phyloP scores from a whole-genome alignment of 345 rosid species.

The Aquilaria yunnanensis region DNA sequence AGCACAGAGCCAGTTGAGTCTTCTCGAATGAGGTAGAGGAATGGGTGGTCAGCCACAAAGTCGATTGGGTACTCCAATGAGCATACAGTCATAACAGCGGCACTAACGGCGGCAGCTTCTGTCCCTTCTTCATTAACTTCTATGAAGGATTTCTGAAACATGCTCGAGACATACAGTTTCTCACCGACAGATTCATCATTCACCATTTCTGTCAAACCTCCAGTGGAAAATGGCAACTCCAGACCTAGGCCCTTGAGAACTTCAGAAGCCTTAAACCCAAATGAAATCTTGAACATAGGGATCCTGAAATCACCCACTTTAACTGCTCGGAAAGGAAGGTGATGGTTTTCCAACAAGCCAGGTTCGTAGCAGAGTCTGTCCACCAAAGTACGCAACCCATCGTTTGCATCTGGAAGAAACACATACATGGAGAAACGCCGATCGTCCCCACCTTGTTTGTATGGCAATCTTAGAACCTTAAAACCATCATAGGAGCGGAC shows the following conservation, averaged over 20 bases:
- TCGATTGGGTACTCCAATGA: conserved; percentile 21
- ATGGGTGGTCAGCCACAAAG: conserved; percentile 67
- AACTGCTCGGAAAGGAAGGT: neutral
- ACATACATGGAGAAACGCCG: conserved; percentile 21
- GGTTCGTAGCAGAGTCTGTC: conserved; percentile 11
- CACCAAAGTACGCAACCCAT: conserved; percentile 13
- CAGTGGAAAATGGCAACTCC: conserved; percentile 9
- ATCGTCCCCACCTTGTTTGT: conserved; percentile 15
- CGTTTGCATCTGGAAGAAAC: conserved; percentile 21
- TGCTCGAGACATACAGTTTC: conserved; percentile 5
- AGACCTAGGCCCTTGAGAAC: conserved; percentile 19
- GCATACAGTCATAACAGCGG: neutral
- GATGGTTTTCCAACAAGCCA: conserved; percentile 8
- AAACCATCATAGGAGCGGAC: conserved; percentile 16
- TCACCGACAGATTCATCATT: conserved; percentile 1
- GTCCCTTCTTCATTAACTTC: conserved; percentile 37
- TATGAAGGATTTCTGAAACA: conserved; percentile 28
- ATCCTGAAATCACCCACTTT: conserved; percentile 18
- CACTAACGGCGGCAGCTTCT: conserved; percentile 25
- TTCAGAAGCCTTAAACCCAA: conserved; percentile 21
- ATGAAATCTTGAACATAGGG: conserved; percentile 23
- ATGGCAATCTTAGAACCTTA: conserved; percentile 23
- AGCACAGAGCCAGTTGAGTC: conserved; percentile 42
- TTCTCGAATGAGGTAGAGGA: conserved; percentile 49
- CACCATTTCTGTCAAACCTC: conserved; percentile 21